phyloP scores from a whole-genome alignment of 306 rosid species.

The Casuarina equisetifolia region DNA sequence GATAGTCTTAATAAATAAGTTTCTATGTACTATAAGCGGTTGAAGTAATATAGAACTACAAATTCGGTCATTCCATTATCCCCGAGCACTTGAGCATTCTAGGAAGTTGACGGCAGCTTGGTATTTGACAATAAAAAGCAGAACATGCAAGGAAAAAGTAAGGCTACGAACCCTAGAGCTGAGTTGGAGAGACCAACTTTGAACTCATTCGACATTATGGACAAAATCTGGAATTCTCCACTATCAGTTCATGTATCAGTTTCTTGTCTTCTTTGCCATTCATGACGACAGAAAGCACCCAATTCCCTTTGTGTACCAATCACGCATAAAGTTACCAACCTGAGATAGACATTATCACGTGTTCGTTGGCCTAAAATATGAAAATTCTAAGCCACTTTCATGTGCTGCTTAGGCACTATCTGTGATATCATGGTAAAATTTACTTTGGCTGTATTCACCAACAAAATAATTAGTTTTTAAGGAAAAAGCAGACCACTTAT shows the following conservation, averaged over 20 bases:
- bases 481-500: not conserved
- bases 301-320: not conserved
- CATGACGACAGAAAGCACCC: not conserved
- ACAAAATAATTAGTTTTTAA: not conserved
- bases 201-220: constrained; percentile 25
- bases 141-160: too few relatives aligned
- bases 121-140: too few relatives aligned
- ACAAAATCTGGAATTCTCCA: constrained; percentile 28
- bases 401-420: not conserved
- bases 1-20: too few relatives aligned
- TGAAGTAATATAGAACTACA: too few relatives aligned
- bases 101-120: too few relatives aligned
- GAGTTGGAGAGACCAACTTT: constrained; percentile 6
- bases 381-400: not conserved
- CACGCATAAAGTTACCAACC: too few relatives aligned
- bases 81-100: too few relatives aligned
- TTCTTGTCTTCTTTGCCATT: constrained; percentile 3
- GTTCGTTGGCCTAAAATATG: constrained; percentile 8
- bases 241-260: constrained; percentile 10
- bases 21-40: too few relatives aligned
- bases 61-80: too few relatives aligned
- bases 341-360: not conserved
- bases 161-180: too few relatives aligned
- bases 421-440: too few relatives aligned
- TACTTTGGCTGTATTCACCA: too few relatives aligned